phyloP scores from a whole-genome alignment of 2,329 filamentous ascomycete species.

The Aspergillus neoniger region DNA sequence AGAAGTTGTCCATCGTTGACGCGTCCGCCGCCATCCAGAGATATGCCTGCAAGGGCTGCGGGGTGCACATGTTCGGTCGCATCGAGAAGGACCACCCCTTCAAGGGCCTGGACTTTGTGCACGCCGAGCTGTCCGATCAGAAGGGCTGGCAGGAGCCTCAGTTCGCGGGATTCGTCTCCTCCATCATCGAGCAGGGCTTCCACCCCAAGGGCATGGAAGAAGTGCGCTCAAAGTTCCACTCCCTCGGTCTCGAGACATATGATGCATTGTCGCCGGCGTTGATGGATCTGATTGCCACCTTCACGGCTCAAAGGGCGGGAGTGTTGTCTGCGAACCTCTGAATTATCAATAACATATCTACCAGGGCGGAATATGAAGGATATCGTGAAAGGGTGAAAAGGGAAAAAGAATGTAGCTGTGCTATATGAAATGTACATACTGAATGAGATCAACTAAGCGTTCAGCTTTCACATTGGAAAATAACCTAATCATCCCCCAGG shows the following conservation, averaged over 20 bases:
- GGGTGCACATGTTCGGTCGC: constrained; percentile 64
- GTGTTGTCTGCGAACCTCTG: constrained; percentile 30
- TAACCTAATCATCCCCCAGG: too few relatives aligned
- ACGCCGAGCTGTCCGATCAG: constrained; percentile 61
- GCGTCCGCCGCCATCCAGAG: constrained; percentile 60
- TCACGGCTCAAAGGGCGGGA: constrained; percentile 53
- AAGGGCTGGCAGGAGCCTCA: constrained; percentile 72
- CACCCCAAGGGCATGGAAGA: constrained; percentile 56
- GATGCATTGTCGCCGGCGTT: constrained; percentile 62
- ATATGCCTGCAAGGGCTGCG: constrained; percentile 62
- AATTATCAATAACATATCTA: background rate
- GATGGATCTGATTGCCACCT: constrained; percentile 64
- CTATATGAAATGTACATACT: too few relatives aligned
- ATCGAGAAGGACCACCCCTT: constrained; percentile 67
- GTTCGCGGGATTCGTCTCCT: constrained; percentile 68
- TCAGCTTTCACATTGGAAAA: too few relatives aligned
- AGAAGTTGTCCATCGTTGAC: constrained; percentile 62
- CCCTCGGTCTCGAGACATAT: constrained; percentile 61
- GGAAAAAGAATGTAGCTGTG: background rate
- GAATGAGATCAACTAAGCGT: too few relatives aligned
- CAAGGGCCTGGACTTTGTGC: constrained; percentile 70
- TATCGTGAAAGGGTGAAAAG: background rate
- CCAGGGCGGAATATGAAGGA: too few relatives aligned
- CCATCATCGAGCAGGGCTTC: constrained; percentile 69
- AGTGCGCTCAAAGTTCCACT: constrained; percentile 57